A percentile compares a stretch with the other conserved stretches of the same genome.
Conservation (phyloP, 805 yeast genomes). For the Saccharomycopsis fodiens region DNA sequence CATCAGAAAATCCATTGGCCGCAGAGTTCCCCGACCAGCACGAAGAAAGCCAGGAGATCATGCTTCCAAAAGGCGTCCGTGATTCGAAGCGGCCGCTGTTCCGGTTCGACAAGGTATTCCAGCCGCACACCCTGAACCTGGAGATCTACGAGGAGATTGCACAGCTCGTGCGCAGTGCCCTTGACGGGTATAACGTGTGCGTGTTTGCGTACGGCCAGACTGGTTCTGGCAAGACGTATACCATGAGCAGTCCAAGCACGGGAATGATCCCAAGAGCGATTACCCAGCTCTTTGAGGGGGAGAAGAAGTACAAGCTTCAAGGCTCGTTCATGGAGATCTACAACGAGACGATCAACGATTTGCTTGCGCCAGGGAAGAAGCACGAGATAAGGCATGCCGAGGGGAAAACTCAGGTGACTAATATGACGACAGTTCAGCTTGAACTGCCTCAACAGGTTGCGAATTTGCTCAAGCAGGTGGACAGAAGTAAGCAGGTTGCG, state of each 20-base stretch:
- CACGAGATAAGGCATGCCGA: constrained; percentile 66
- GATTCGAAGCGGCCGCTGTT: constrained; percentile 31
- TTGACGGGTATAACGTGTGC: constrained; percentile 88
- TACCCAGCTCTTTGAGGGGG: constrained; percentile 51
- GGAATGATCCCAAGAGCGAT: constrained; percentile 83
- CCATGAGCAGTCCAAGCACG: constrained; percentile 66
- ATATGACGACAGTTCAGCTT: constrained; percentile 44
- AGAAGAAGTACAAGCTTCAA: constrained; percentile 40
- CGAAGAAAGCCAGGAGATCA: constrained; percentile 25
- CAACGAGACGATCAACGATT: constrained; percentile 73
- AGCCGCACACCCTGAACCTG: constrained; percentile 40
- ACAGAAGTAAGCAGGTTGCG: constrained; percentile 64
- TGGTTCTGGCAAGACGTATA: constrained; percentile 88
- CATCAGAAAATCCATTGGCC: constrained; percentile 13
- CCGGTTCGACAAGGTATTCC: constrained; percentile 74
- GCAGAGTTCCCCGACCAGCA: constrained; percentile 13
- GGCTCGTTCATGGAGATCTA: constrained; percentile 88
- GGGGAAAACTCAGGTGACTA: constrained; percentile 53
- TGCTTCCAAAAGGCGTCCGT: constrained; percentile 23
- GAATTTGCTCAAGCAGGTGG: constrained; percentile 45
- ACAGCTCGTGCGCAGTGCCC: constrained; percentile 74
- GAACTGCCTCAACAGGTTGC: constrained; percentile 41
- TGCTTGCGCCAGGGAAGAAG: constrained; percentile 32
- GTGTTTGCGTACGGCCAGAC: constrained; percentile 97
- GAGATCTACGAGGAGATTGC: constrained; percentile 79